phyloP scores from a whole-genome alignment of 2,329 filamentous ascomycete genomes.

The Fusarium armeniacum region DNA sequence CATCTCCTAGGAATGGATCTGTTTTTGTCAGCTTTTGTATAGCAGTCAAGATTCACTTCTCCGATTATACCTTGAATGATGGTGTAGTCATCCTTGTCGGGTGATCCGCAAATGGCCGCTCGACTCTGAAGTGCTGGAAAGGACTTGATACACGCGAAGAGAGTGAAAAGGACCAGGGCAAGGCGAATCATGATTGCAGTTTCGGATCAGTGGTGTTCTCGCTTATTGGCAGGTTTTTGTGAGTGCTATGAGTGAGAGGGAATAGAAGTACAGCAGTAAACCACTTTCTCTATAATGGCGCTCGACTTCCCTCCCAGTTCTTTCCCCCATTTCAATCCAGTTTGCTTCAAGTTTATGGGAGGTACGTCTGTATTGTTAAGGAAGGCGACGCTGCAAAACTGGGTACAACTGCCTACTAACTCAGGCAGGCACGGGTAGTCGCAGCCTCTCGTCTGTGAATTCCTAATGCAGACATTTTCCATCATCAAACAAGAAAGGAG shows the following conservation, averaged over 20 bases:
- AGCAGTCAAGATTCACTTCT: not conserved
- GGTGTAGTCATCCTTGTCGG: slow-evolving; percentile 27
- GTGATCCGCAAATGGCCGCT: slow-evolving; percentile 6
- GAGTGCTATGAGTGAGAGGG: not conserved
- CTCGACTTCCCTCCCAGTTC: not conserved
- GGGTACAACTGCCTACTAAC: not conserved
- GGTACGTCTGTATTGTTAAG: not conserved
- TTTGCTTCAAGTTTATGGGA: not conserved
- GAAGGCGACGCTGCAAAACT: not conserved
- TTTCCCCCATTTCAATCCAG: not conserved
- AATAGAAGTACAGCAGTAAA: not conserved
- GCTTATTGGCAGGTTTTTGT: not conserved
- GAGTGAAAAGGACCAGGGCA: not conserved
- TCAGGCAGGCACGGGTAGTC: not conserved
- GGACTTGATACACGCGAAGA: not conserved
- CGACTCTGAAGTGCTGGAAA: not conserved
- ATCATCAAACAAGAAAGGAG: not conserved
- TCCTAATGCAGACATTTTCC: not conserved
- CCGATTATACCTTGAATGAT: slow-evolving; percentile 25
- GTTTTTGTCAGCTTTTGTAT: not conserved
- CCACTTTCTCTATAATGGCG: not conserved
- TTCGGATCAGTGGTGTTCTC: not conserved
- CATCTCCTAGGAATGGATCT: slow-evolving; percentile 41
- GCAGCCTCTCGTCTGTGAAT: slow-evolving; percentile 5
- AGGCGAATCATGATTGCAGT: not conserved